Conservation (phyloP, 257 asterid genomes). For the Petunia axillaris region DNA sequence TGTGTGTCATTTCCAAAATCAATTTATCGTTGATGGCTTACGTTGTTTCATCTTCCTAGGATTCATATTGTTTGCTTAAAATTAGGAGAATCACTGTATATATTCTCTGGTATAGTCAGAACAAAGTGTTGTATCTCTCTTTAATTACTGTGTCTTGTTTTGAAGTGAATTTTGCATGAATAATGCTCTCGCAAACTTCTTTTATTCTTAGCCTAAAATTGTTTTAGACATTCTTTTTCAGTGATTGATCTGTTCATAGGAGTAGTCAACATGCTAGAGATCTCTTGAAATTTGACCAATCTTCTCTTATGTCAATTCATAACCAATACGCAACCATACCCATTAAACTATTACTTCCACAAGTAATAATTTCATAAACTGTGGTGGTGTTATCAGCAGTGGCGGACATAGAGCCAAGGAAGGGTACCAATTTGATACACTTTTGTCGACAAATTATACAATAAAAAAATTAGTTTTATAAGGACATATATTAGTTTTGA, state of each 20-base stretch:
- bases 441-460: no score
- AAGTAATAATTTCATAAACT: no score
- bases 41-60: conserved; percentile 12
- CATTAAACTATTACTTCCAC: no score
- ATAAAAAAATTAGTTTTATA: no score
- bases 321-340: neutral
- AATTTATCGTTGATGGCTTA: neutral
- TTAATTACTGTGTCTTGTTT: conserved; percentile 8
- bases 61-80: conserved; percentile 1
- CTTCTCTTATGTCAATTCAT: conserved; percentile 17
- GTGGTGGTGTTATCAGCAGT: no score
- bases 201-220: neutral
- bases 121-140: neutral
- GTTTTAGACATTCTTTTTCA: neutral
- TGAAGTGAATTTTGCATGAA: neutral
- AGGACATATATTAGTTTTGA: no score
- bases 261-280: neutral
- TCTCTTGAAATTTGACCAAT: conserved; percentile 18
- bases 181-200: conserved; percentile 18
- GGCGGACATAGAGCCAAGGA: no score
- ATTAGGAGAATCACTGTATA: neutral
- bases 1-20: neutral
- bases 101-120: neutral
- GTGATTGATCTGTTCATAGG: neutral
- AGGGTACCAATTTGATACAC: no score